phyloP scores from a whole-genome alignment of 2,329 filamentous ascomycete genomes.

The Colletotrichum horii region DNA sequence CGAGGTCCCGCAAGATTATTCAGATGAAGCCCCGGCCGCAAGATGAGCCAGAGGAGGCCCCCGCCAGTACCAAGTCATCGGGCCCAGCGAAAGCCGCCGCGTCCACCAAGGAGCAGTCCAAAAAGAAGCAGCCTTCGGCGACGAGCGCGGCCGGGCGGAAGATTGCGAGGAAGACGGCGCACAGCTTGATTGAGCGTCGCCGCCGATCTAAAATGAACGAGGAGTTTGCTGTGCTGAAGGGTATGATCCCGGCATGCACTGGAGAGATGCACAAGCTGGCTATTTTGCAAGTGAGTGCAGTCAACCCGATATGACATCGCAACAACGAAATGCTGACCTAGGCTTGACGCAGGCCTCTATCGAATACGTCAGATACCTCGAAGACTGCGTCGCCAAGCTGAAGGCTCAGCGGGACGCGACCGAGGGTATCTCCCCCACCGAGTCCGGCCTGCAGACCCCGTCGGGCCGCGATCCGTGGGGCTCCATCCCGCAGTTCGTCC shows the following conservation, averaged over 20 bases:
- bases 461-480: slow-evolving; percentile 31
- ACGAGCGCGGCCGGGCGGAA: slow-evolving; percentile 90
- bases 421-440: slow-evolving; percentile 23
- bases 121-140: slow-evolving; percentile 78
- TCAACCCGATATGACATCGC: neutral
- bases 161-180: slow-evolving; percentile 93
- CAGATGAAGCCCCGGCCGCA: slow-evolving; percentile 83
- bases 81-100: slow-evolving; percentile 23
- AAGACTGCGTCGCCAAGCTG: slow-evolving; percentile 83
- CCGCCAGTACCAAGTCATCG: slow-evolving; percentile 16
- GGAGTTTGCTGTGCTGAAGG: slow-evolving; percentile 91
- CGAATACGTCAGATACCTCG: slow-evolving; percentile 92
- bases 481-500: slow-evolving; percentile 27
- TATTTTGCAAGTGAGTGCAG: slow-evolving; percentile 78
- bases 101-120: slow-evolving; percentile 36
- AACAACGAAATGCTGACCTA: neutral
- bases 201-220: slow-evolving; percentile 98
- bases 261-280: slow-evolving; percentile 98
- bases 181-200: slow-evolving; percentile 90
- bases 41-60: slow-evolving; percentile 34
- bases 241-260: slow-evolving; percentile 94
- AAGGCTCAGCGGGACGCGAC: slow-evolving; percentile 61
- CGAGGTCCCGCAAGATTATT: slow-evolving; percentile 92
- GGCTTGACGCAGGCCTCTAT: slow-evolving; percentile 77
- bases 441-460: slow-evolving; percentile 33